Percentiles rank a stretch among this genome's conserved stretches.
These are phyloP conservation scores for Cyclostephanos invisitatus DNA, from an alignment of 108 stramenopile species.

Conservation along the genomic window DNA sequence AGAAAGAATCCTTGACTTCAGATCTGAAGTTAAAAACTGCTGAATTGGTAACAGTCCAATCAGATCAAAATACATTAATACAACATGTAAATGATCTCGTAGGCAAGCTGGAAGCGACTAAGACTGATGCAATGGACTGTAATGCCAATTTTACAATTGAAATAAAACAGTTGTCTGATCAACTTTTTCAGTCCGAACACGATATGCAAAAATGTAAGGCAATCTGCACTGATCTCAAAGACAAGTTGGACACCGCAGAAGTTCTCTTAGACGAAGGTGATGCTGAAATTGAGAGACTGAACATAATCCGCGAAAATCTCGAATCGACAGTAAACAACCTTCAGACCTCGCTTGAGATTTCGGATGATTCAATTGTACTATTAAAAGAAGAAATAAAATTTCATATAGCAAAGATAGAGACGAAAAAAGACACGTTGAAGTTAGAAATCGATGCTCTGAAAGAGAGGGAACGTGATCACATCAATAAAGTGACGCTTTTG, in stretches of 20 bases:
- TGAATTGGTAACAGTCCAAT: slow-evolving; percentile 15
- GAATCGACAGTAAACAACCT: slow-evolving; percentile 15
- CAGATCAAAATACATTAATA: slow-evolving; percentile 2
- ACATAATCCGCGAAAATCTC: slow-evolving; percentile 11
- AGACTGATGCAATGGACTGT: neutral
- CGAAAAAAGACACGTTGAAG: neutral
- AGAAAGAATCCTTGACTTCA: slow-evolving; percentile 6
- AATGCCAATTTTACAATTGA: neutral
- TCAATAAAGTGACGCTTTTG: neutral
- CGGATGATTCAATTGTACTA: neutral
- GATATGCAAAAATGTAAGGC: slow-evolving; percentile 9
- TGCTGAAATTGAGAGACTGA: slow-evolving; percentile 25
- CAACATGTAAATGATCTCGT: neutral
- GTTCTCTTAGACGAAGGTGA: slow-evolving; percentile 33
- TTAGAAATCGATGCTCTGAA: neutral
- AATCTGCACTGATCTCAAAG: slow-evolving; percentile 14
- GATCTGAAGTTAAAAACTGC: slow-evolving; percentile 11
- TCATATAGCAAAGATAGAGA: neutral
- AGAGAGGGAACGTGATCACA: neutral
- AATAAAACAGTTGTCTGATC: slow-evolving; percentile 7
- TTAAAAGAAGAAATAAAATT: slow-evolving; percentile 8
- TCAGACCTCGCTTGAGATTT: neutral
- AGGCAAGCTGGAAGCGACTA: neutral
- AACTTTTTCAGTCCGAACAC: neutral
- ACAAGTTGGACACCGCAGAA: slow-evolving; percentile 39